phyloP scores from a whole-genome alignment of 2,329 filamentous ascomycete species.

The Talaromyces albobiverticillius region DNA sequence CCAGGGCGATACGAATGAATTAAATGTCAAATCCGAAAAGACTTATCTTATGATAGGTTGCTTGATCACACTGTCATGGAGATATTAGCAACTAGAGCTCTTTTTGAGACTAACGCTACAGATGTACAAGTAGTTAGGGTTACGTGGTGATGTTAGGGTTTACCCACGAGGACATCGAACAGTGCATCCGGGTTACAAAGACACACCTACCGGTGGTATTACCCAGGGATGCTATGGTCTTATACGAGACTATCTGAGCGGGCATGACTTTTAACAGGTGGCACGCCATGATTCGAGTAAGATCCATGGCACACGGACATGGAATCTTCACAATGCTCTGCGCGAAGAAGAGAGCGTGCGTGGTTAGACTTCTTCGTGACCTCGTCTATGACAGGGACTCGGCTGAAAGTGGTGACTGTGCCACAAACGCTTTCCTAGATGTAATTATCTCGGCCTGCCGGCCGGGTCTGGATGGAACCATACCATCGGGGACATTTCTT shows the following conservation, averaged over 20 bases:
- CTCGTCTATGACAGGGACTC: constrained; percentile 24
- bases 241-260: background rate
- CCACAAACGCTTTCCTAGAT: constrained; percentile 20
- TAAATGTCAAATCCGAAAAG: too few relatives aligned
- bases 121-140: too few relatives aligned
- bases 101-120: too few relatives aligned
- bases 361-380: constrained; percentile 29
- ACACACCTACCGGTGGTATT: background rate
- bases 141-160: background rate
- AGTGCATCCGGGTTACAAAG: background rate
- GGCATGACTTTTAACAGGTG: background rate
- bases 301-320: background rate
- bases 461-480: too few relatives aligned
- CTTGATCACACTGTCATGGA: too few relatives aligned
- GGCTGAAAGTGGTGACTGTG: constrained; percentile 17
- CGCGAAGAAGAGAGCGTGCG: background rate
- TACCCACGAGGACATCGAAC: background rate
- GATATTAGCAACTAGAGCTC: too few relatives aligned
- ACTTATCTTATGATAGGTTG: too few relatives aligned
- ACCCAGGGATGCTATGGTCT: background rate
- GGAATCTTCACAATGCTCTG: constrained; percentile 5
- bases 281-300: background rate
- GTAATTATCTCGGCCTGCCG: constrained; percentile 17
- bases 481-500: too few relatives aligned
- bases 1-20: too few relatives aligned